A percentile compares a stretch with the other conserved stretches of the same genome.
Conservation (phyloP, 2,329 filamentous ascomycete species). For the Fusarium abutilonis region DNA sequence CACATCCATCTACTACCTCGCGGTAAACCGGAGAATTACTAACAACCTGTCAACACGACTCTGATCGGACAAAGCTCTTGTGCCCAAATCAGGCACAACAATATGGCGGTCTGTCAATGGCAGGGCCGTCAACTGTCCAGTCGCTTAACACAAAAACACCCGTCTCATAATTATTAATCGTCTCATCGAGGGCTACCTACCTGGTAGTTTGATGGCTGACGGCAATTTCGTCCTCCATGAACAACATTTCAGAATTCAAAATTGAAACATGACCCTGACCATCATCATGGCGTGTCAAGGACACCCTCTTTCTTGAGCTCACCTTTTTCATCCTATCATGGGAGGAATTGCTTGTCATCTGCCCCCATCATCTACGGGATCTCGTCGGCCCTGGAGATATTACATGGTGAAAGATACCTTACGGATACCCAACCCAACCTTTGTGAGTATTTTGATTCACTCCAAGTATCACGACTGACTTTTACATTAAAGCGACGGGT, state of each 20-base stretch:
- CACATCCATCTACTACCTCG: no score
- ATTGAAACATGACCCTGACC: conserved; percentile 17
- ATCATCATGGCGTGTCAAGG: conserved; percentile 30
- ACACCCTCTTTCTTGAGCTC: conserved; percentile 15
- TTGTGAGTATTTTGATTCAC: background rate
- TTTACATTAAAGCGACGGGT: background rate
- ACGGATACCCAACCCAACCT: conserved; percentile 13
- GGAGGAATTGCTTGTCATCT: conserved; percentile 18
- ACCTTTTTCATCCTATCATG: conserved; percentile 14
- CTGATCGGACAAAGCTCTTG: conserved; percentile 9
- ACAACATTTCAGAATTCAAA: conserved; percentile 9
- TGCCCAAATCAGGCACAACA: conserved; percentile 23
- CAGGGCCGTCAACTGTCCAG: conserved; percentile 15
- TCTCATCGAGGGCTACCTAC: background rate
- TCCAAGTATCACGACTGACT: background rate
- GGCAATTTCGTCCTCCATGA: conserved; percentile 1
- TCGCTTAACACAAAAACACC: background rate
- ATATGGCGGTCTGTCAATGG: conserved; percentile 23
- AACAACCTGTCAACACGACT: conserved; percentile 2
- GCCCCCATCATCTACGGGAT: conserved; percentile 12
- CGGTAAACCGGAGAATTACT: background rate
- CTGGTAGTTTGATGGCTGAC: background rate
- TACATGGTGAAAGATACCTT: background rate
- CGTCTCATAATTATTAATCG: conserved; percentile 9
- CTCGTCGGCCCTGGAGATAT: conserved; percentile 2